Evolutionary conservation across 441 rosid species (phyloP), one percentile per base, ranked within the genome.

Genomic region (Cnidoscolus chayamansa): DNA sequence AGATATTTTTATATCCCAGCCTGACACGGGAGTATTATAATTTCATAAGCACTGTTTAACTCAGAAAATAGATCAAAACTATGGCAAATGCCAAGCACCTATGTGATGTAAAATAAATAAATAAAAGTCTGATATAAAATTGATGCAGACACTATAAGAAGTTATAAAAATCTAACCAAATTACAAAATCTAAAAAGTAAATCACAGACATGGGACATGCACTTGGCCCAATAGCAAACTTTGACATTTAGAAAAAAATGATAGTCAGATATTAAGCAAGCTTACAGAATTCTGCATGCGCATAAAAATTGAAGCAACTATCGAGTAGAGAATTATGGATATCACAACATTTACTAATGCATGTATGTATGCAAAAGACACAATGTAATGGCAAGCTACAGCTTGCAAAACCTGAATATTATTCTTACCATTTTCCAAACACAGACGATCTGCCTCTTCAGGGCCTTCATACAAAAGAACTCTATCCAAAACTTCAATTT

Each of bases 381-480:
- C 62, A 49, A 66, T 62, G 72, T 71, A 68, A 70, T 45, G 43
- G 59, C 68, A 56, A 60, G 59, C 71, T 37, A 47, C 20, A 17
- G 48, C 63, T 57, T 40, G 45, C 35, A 71, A 61, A 32, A 54
- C 50, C 70, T 50, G 20, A 69, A 31, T 10, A 63, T 68, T 75
- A 70, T 71, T 73, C 92, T 90, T 81, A 95, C 99, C 98, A 84
- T 95, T 95, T 80, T 86, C 86, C 83, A 81, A 77, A 81, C 97
- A 93, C 67, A 95, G 63, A 70, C 75, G 83, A 80, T 93, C 99
- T 71, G 97, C 96, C 83, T 82, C 91, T 82, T 88, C 86, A 70
- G 94, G 94, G 76, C 98, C 90, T 85, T 95, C 99, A 76, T 84
- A 85, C 79, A 91, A 77, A 80, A 93, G 84, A 84, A 86, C 86